Base-by-base conservation (phyloP, 495 filamentous ascomycete genomes). In the Aspergillus leporis region DNA sequence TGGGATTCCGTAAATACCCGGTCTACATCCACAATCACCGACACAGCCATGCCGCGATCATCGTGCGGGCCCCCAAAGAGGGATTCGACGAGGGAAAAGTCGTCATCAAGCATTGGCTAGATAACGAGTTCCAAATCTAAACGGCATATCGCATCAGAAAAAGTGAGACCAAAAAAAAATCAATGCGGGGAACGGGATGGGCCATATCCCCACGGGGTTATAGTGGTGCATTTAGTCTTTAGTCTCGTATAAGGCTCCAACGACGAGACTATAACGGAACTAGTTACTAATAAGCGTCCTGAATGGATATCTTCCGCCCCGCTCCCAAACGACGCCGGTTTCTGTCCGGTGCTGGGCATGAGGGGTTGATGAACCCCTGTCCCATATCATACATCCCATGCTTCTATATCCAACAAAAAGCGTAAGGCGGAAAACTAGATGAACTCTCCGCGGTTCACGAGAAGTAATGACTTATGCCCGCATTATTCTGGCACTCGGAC, bases 21-120 rank as follows among this genome's bases (percentile, higher is more conserved):
- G 90, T 96, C 4, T 86, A 89, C 74, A 97, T 98, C 41, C 91
- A 95, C 49, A 87, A 92, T 3, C 81, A 82, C 43, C 69, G 78
- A 31, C 92, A 96, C 66, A 89, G 80, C 48, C 94, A 98, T 70
- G 94, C 93, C 0, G 93, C 93, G 1, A 96, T 98, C 53, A 89
- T 98, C 65, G 84, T 93, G 30, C 81, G 94, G 53, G 81, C 68
- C 59, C 76, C 84, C 18, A 84, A 83, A 68, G 67, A 77, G 55
- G 75, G 67, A 8, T 94, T 90, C 62, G 74, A 78, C 5, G 93
- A 97, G 73, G 94, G 93, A 3, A 83, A 81, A 66, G 70, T 90
- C 28, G 92, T 97, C 31, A 74, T 93, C 48, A 78, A 79, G 62
- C 93, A 98, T 74, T 98, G 90, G 90, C 70, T 90, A 5, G 80